Evolutionary conservation across 352 stramenopile species (phyloP).

Genomic region (Achlya hypogyna): DNA sequence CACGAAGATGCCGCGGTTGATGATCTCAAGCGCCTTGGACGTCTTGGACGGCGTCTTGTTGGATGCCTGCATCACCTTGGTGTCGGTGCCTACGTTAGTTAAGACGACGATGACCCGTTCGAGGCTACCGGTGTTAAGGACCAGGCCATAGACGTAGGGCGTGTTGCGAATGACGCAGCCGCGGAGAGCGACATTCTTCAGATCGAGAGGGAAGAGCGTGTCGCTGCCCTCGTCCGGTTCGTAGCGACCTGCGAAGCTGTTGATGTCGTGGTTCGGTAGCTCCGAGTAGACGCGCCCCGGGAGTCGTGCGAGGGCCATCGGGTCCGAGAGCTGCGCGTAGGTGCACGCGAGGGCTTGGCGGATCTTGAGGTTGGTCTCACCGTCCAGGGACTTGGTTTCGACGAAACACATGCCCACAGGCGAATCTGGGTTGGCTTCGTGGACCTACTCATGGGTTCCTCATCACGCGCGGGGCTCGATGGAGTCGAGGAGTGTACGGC

Average conservation of each 20-base stretch:
- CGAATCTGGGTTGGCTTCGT: constrained; percentile 42
- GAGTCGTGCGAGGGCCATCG: constrained; percentile 49
- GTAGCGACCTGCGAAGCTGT: constrained; percentile 72
- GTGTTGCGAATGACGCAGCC: constrained; percentile 82
- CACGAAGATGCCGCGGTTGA: constrained; percentile 68
- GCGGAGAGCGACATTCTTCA: constrained; percentile 76
- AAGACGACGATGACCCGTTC: background rate
- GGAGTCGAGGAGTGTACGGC: constrained; percentile 26
- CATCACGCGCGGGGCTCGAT: background rate
- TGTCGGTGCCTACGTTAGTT: constrained; percentile 33
- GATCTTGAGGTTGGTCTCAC: constrained; percentile 83
- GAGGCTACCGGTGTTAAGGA: constrained; percentile 60
- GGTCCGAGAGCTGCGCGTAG: constrained; percentile 73
- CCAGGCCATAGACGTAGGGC: constrained; percentile 62
- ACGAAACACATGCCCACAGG: constrained; percentile 79
- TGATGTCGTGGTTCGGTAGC: constrained; percentile 81
- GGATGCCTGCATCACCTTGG: constrained; percentile 83
- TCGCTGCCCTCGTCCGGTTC: constrained; percentile 46
- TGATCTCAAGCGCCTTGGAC: constrained; percentile 77
- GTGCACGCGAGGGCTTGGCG: constrained; percentile 72
- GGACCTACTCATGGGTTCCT: constrained; percentile 6
- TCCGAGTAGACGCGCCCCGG: constrained; percentile 63
- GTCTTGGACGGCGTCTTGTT: constrained; percentile 62
- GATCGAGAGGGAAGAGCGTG: constrained; percentile 71
- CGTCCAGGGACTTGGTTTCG: constrained; percentile 81